Evolutionary conservation across 2,329 filamentous ascomycete genomes (phyloP).

Genomic region (Mycosphaerella sp.): DNA sequence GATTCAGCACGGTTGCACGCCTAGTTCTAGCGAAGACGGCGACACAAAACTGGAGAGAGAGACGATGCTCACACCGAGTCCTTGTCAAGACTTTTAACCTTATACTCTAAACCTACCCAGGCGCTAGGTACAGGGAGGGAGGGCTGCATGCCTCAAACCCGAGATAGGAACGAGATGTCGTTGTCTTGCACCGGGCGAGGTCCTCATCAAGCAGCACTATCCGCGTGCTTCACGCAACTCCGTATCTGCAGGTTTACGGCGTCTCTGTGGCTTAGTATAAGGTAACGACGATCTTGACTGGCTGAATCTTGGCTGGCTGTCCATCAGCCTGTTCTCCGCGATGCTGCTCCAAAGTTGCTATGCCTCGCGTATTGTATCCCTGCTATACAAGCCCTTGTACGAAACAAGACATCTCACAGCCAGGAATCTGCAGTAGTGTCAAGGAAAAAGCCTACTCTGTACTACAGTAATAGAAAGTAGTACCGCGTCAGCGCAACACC

Average conservation of each 20-base stretch:
- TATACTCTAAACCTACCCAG: slow-evolving; percentile 7
- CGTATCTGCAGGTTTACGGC: slow-evolving; percentile 1
- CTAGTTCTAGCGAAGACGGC: not conserved
- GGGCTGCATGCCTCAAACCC: not conserved
- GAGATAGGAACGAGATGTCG: not conserved
- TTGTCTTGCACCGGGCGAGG: not conserved
- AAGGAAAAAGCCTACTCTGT: not conserved
- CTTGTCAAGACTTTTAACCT: slow-evolving; percentile 9
- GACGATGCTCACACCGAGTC: not conserved
- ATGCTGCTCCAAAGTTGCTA: slow-evolving; percentile 11
- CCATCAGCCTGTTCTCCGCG: slow-evolving; percentile 3
- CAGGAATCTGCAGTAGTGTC: not conserved
- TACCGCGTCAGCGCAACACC: not conserved
- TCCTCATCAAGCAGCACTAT: not conserved
- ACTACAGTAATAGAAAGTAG: too few species aligned
- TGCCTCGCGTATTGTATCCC: slow-evolving; percentile 7
- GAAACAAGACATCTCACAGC: slow-evolving; percentile 5
- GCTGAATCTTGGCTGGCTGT: not conserved
- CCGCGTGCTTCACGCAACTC: not conserved
- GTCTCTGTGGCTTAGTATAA: not conserved
- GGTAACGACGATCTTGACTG: not conserved
- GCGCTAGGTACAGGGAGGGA: not conserved
- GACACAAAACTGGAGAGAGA: slow-evolving; percentile 2
- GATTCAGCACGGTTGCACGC: not conserved
- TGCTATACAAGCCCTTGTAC: slow-evolving; percentile 7